Base-by-base conservation (phyloP, 495 filamentous ascomycete species). In the Daldinia concentrica region DNA sequence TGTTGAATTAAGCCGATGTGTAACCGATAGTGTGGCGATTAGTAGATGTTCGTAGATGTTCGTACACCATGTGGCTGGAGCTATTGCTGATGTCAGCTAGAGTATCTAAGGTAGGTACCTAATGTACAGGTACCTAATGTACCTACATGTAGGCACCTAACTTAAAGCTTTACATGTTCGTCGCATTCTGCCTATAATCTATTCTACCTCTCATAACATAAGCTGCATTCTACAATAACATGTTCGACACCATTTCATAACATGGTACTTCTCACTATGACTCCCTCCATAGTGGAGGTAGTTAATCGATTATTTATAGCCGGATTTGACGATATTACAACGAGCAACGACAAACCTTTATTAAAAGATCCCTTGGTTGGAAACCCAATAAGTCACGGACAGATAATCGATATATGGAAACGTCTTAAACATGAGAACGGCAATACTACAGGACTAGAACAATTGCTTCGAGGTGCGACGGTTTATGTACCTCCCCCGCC, bases 261-360 rank as follows among this genome's bases (percentile, higher is more conserved):
- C 7, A 97, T 97, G 94, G 93, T 96, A 26, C 84, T 89, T 50
- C 89, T 97, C 48, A 88, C 87, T 39, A 90, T 92, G 77, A 97
- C 93, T 0, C 71, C 86, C 66, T 85, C 85, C 75, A 89, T 94
- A 27, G 84, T 90, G 76, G 83, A 88, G 73, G 92, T 88, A 8
- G 71, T 95, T 12, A 76, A 86, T 29, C 78, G 79, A 56, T 68
- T 86, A 5, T 54, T 59, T 51, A 9, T 68, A n/a, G 4, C 58
- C 32, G 30, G 71, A 15, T 41, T 64, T 41, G 24, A 58, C 2
- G 26, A 52, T 60, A 17, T 26, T 36, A 59, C 71, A 9, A 64
- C 58, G 22, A 34, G 11, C 39, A 69, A 71, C 24, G 51, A 54
- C 26, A 83, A 87, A 26, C 82, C 83, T 7, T 79, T 76, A 4